A percentile compares a stretch with the other conserved stretches of the same genome.
These are phyloP conservation scores for Mortierella claussenii DNA, from an alignment of 192 early-diverging fungal genomes.

Conservation along the genomic window DNA sequence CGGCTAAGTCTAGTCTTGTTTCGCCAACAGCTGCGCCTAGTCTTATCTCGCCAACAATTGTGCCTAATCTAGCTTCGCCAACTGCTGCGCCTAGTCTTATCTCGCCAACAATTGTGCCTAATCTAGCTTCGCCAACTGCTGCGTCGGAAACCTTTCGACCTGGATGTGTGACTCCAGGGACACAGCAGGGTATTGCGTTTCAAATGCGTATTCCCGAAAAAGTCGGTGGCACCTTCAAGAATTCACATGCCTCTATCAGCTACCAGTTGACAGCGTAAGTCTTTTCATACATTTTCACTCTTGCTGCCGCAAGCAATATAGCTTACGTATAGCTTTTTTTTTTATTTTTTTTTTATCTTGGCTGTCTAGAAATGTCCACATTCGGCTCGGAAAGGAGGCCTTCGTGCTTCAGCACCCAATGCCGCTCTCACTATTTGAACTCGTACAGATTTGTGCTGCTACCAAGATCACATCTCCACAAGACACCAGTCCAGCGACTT, in stretches of 20 bases:
- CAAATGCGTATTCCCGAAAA: conserved; percentile 43
- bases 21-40: not conserved
- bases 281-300: not conserved
- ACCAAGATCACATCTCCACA: conserved; percentile 34
- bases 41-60: not conserved
- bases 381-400: conserved; percentile 26
- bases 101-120: no score
- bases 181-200: conserved; percentile 37
- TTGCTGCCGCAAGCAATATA: no score
- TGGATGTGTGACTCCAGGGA: conserved; percentile 23
- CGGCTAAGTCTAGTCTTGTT: no score
- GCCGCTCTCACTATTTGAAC: conserved; percentile 39
- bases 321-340: no score
- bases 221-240: conserved; percentile 35
- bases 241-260: conserved; percentile 38
- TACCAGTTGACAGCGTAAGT: conserved; percentile 47
- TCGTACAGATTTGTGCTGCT: conserved; percentile 39
- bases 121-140: conserved; percentile 1
- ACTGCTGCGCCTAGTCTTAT: not conserved
- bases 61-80: conserved; percentile 3
- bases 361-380: conserved; percentile 25
- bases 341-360: not conserved
- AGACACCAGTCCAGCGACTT: conserved; percentile 2
- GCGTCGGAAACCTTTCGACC: not conserved
- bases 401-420: conserved; percentile 35